Evolutionary conservation across 805 yeast species (phyloP).

Genomic region (Wickerhamomyces rabaulensis): DNA sequence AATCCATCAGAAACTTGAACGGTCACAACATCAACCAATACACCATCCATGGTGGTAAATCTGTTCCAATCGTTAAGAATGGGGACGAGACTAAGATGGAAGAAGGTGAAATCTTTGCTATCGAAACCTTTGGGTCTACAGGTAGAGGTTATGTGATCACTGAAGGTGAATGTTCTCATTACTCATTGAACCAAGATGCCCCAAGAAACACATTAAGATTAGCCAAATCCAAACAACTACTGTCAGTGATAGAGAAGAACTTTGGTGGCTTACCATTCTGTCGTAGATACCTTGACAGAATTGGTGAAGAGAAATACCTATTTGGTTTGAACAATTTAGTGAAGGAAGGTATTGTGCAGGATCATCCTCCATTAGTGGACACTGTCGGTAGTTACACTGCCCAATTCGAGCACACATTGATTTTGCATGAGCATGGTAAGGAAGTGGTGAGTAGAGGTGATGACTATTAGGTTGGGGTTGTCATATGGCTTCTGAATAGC

Average conservation of each 20-base stretch:
- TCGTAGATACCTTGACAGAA: conserved; percentile 85
- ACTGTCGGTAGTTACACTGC: conserved; percentile 86
- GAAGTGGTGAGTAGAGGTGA: conserved; percentile 96
- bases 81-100: conserved; percentile 97
- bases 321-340: conserved; percentile 83
- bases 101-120: conserved; percentile 97
- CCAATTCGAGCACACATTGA: conserved; percentile 91
- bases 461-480: conserved; percentile 53
- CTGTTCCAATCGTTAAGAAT: conserved; percentile 93
- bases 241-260: conserved; percentile 65
- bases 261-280: conserved; percentile 97
- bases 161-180: conserved; percentile 94
- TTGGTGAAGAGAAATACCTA: conserved; percentile 89
- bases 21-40: conserved; percentile 90
- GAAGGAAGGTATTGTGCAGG: conserved; percentile 82
- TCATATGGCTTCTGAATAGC: background rate
- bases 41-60: conserved; percentile 89
- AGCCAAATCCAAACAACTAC: conserved; percentile 63
- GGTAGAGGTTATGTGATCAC: conserved; percentile 86
- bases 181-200: conserved; percentile 54
- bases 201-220: conserved; percentile 50
- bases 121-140: conserved; percentile 96
- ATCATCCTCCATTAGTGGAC: conserved; percentile 90
- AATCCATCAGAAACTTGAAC: conserved; percentile 84
- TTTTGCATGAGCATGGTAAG: conserved; percentile 85